Conservation (phyloP, 2,329 filamentous ascomycete species). For the Calonectria multiphialidica region DNA sequence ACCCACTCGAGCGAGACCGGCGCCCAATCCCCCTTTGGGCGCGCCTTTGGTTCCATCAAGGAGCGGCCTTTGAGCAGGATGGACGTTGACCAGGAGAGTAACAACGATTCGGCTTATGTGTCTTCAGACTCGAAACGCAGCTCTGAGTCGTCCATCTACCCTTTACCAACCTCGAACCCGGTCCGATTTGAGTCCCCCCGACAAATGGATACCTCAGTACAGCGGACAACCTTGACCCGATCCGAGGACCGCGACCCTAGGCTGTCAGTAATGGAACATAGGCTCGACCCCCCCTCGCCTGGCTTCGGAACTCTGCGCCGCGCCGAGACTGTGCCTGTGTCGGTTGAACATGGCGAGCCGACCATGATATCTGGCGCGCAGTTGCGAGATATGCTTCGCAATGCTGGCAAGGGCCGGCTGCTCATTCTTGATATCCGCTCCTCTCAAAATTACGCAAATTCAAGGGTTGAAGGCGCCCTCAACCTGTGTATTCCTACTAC, state of each 20-base stretch:
- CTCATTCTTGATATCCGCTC: slow-evolving; percentile 89
- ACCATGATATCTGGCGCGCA: slow-evolving; percentile 66
- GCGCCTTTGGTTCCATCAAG: slow-evolving; percentile 36
- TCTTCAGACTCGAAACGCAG: slow-evolving; percentile 67
- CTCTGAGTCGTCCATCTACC: slow-evolving; percentile 60
- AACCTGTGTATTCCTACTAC: slow-evolving; percentile 97
- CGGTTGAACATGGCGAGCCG: slow-evolving; percentile 59
- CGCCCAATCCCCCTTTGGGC: slow-evolving; percentile 49
- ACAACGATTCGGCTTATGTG: slow-evolving; percentile 66
- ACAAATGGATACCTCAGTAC: slow-evolving; percentile 43
- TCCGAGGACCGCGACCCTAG: slow-evolving; percentile 66
- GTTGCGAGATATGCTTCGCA: slow-evolving; percentile 68
- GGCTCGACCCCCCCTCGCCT: slow-evolving; percentile 53
- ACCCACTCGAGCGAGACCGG: slow-evolving; percentile 60
- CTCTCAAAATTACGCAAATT: slow-evolving; percentile 82
- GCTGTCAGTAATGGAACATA: slow-evolving; percentile 65
- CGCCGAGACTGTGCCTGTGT: slow-evolving; percentile 66
- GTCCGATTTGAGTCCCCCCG: slow-evolving; percentile 57
- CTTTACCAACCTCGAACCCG: slow-evolving; percentile 53
- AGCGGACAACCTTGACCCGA: slow-evolving; percentile 50
- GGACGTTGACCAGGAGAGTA: slow-evolving; percentile 60
- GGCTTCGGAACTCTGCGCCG: slow-evolving; percentile 41
- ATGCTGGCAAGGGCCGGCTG: slow-evolving; percentile 55
- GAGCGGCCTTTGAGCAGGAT: slow-evolving; percentile 46
- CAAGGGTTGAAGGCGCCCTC: slow-evolving; percentile 82